Base-by-base conservation (phyloP, 2,329 filamentous ascomycete genomes). In the Aspergillus luchuensis region DNA sequence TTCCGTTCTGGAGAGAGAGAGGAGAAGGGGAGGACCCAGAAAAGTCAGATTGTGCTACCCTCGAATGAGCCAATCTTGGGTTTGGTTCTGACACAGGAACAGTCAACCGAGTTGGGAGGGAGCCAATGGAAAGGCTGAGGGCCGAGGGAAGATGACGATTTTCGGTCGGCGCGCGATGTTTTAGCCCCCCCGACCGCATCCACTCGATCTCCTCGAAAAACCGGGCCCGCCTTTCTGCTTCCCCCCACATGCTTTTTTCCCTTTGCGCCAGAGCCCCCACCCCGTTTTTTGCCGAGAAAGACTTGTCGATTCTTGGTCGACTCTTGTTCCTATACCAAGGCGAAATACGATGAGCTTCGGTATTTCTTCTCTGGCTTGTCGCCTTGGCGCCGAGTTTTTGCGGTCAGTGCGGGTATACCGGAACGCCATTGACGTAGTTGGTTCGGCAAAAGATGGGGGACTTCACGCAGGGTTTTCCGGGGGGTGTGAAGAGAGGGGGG, bases 111-210 rank as follows among this genome's bases (percentile, higher is more conserved):
- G 6, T 38, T 11, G 28, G 33, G 33, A 36, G 33, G 33, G 33
- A 36, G 13, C 48, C 47, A 28, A 52, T 43, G 36, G 36, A 30
- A 21, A n/a, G 15, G 25, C 28, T 6, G 28, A 17, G 39, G 25
- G 54, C 55, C n/a, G 23, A 45, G 8, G 38, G n/a, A 19, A 47
- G 48, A 60, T 63, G 61, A 58, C 33, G 49, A 60, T 63, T 33
- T 36, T 55, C 51, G 50, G 41, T 49, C 36, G 43, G 58, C 33
- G 58, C 53, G 57, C 52, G 54, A 51, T 23, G 43, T 51, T 53
- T 48, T 55, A 55, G 58, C 17, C 57, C 41, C 33, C 39, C 11
- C 43, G 21, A 43, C 17, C 19, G 53, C 25, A 50, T 55, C 53
- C 53, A 56, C 53, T 56, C 21, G 53, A 56, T 56, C 53, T 56